Evolutionary conservation across 2,329 filamentous ascomycete species (phyloP).

Genomic region (Xylariaceae sp.): DNA sequence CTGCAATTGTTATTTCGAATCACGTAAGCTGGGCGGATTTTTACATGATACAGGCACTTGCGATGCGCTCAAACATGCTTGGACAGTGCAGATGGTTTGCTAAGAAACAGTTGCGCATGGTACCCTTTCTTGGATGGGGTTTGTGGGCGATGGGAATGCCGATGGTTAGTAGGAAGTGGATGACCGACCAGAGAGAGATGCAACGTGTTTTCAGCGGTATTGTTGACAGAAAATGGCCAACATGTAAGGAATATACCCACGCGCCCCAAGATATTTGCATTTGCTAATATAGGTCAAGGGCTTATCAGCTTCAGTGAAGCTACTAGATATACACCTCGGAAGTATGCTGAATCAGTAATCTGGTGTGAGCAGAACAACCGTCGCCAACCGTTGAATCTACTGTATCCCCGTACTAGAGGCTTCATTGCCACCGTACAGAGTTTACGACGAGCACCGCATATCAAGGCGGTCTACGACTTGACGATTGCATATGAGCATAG

Average conservation of each 20-base stretch:
- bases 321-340: constrained; percentile 55
- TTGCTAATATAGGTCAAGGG: constrained; percentile 41
- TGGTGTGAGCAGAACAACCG: constrained; percentile 53
- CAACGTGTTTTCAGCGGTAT: constrained; percentile 56
- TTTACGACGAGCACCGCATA: constrained; percentile 47
- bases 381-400: constrained; percentile 53
- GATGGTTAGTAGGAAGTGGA: constrained; percentile 59
- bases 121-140: constrained; percentile 63
- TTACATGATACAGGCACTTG: constrained; percentile 61
- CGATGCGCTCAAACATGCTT: constrained; percentile 54
- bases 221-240: constrained; percentile 50
- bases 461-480: constrained; percentile 55
- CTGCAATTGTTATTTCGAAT: constrained; percentile 58
- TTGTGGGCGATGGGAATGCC: constrained; percentile 66
- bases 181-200: constrained; percentile 53
- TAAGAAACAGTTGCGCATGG: constrained; percentile 56
- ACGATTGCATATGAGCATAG: constrained; percentile 52
- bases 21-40: constrained; percentile 63
- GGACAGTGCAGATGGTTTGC: constrained; percentile 61
- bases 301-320: constrained; percentile 64
- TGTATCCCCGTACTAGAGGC: constrained; percentile 60
- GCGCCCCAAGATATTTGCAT: neutral
- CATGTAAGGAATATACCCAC: constrained; percentile 45
- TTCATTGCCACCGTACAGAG: constrained; percentile 60
- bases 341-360: constrained; percentile 47